Percentiles rank a stretch among this genome's conserved stretches.
Conservation (phyloP, 2,329 filamentous ascomycete species). For the Fonsecaea multimorphosa region DNA sequence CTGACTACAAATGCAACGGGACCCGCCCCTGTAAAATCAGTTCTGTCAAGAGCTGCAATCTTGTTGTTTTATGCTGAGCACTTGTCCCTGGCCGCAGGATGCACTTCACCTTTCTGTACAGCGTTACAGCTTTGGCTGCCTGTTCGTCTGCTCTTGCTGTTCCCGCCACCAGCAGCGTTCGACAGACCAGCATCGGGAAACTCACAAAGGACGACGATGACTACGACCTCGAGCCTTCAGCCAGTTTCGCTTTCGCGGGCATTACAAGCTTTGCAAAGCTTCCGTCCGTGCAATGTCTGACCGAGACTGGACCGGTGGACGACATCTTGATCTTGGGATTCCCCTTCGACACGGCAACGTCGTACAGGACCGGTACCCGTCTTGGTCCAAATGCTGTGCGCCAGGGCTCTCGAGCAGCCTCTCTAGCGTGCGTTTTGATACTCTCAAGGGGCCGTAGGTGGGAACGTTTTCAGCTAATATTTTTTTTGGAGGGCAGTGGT, state of each 20-base stretch:
- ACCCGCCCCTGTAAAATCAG: background rate
- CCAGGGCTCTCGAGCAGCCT: constrained; percentile 24
- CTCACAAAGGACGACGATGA: constrained; percentile 6
- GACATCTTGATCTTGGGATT: constrained; percentile 25
- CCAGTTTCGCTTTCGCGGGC: constrained; percentile 18
- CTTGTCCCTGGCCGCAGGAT: background rate
- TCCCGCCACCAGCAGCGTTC: background rate
- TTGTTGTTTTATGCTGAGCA: background rate
- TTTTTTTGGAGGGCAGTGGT: constrained; percentile 12
- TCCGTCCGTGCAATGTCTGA: constrained; percentile 17
- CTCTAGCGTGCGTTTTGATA: constrained; percentile 19
- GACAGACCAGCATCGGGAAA: constrained; percentile 5
- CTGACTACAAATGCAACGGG: background rate
- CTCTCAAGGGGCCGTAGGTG: background rate
- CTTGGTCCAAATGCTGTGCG: constrained; percentile 26
- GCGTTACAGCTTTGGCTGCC: constrained; percentile 8
- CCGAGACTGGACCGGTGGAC: constrained; percentile 16
- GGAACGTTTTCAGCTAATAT: background rate
- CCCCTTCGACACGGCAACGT: constrained; percentile 25
- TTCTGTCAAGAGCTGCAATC: background rate
- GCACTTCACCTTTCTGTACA: background rate
- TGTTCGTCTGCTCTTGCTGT: constrained; percentile 6
- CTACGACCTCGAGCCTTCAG: constrained; percentile 22
- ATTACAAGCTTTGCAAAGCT: constrained; percentile 22
- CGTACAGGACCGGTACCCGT: constrained; percentile 15